phyloP scores from a whole-genome alignment of 192 early-diverging fungal genomes.

The Pilobolus umbonatus region DNA sequence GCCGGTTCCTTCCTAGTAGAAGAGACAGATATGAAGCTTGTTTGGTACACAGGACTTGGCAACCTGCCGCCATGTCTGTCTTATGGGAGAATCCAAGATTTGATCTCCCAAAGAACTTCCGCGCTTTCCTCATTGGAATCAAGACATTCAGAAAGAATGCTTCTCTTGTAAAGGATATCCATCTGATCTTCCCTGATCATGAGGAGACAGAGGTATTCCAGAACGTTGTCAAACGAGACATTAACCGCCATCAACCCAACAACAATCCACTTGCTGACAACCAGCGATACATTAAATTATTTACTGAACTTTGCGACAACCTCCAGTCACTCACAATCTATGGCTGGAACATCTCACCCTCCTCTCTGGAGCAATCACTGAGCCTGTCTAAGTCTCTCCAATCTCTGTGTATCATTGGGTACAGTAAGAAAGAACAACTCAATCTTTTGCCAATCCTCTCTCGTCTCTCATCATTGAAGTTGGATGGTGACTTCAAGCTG shows the following conservation, averaged over 20 bases:
- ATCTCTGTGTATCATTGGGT: slow-evolving; percentile 25
- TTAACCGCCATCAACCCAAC: neutral
- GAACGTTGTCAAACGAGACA: neutral
- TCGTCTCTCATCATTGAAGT: neutral
- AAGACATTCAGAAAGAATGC: slow-evolving; percentile 8
- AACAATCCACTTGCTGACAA: slow-evolving; percentile 11
- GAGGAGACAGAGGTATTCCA: neutral
- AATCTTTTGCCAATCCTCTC: neutral
- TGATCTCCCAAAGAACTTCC: slow-evolving; percentile 24
- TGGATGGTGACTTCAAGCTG: slow-evolving; percentile 7
- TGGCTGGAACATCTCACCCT: slow-evolving; percentile 31
- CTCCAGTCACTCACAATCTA: slow-evolving; percentile 28
- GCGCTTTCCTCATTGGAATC: slow-evolving; percentile 16
- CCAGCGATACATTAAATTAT: slow-evolving; percentile 13
- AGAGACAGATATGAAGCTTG: slow-evolving; percentile 25
- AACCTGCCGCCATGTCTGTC: slow-evolving; percentile 24
- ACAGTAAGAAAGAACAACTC: neutral
- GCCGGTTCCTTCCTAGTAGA: slow-evolving; percentile 25
- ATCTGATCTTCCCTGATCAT: slow-evolving; percentile 20
- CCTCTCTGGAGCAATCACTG: slow-evolving; percentile 14
- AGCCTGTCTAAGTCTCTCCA: neutral
- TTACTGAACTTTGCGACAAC: slow-evolving; percentile 30
- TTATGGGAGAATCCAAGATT: slow-evolving; percentile 36
- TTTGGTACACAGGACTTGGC: slow-evolving; percentile 30
- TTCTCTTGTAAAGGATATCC: slow-evolving; percentile 27